Evolutionary conservation across 2,329 filamentous ascomycete species (phyloP), one percentile per base, ranked within the genome.

Genomic region (Teratosphaeria gauchensis): DNA sequence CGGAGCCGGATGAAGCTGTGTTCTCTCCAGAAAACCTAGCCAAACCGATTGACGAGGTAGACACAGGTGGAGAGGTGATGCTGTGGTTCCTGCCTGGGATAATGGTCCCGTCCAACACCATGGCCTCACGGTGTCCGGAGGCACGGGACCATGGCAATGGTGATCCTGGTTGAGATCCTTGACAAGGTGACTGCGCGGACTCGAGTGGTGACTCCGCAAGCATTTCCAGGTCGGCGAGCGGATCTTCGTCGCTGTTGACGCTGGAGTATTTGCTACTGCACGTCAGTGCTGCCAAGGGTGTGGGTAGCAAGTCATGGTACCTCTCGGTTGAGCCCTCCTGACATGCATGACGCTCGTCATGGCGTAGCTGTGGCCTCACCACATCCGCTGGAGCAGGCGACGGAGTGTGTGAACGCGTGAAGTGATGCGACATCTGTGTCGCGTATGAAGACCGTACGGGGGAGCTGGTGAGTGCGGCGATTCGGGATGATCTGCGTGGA

Each of bases 401-500:
- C 24, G 28, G 52, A 31, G 28, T 12, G 21, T 31, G 28, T 53
- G 53, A 38, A 24, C 24, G 19, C 7, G 55, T 52, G 55, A 64
- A 61, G 56, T 63, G 53, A 53, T 55, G 52, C 53, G 33, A 54
- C 53, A 61, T 58, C 38, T 61, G 56, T 38, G 54, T 30, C 51
- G 58, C 19, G 30, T 57, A 55, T 14, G 62, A 63, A 14, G 54
- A 11, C 1, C 62, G 58, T 7, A 61, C 58, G n/a, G 63, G 61
- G 12, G 63, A 53, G 28, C 56, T 54, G 19, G 58, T 58, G 31
- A 64, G 51, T 1, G 38, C 21, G 1, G 51, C 32, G 21, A 54
- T 32, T 19, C 57, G 42, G 12, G 53, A 8, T 2, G 52, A 38
- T 16, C 28, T 42, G 21, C 57, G 57, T 24, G 48, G 59, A 6